phyloP scores from a whole-genome alignment of 352 stramenopile species.

The Phytophthora macrochlamydospora region DNA sequence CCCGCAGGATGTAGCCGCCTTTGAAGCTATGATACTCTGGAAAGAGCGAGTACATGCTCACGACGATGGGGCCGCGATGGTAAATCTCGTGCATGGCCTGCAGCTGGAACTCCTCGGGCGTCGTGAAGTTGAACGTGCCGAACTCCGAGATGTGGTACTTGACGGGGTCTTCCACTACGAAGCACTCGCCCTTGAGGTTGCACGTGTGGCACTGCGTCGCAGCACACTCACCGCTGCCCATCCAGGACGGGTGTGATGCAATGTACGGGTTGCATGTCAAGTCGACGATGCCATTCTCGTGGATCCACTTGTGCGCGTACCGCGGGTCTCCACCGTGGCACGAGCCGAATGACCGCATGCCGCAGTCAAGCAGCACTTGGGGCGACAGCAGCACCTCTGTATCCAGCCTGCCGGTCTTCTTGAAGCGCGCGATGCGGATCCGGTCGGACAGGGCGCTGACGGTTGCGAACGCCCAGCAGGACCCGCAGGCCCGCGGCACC shows the following conservation, averaged over 20 bases:
- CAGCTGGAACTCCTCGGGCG: constrained; percentile 62
- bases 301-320: constrained; percentile 86
- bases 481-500: constrained; percentile 74
- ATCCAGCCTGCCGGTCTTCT: constrained; percentile 59
- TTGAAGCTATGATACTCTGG: constrained; percentile 87
- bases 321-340: constrained; percentile 79
- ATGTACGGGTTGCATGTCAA: constrained; percentile 86
- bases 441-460: constrained; percentile 76
- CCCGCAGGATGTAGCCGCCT: constrained; percentile 91
- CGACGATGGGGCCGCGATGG: constrained; percentile 93
- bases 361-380: constrained; percentile 75
- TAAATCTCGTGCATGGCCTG: constrained; percentile 97
- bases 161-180: constrained; percentile 56
- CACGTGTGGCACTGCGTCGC: constrained; percentile 74
- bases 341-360: constrained; percentile 82
- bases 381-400: constrained; percentile 70
- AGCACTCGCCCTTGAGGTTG: constrained; percentile 61
- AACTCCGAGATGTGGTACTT: constrained; percentile 81
- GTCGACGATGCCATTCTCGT: constrained; percentile 84
- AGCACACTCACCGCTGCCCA: constrained; percentile 57
- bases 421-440: constrained; percentile 73
- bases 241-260: constrained; percentile 77
- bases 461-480: constrained; percentile 81
- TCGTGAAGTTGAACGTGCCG: constrained; percentile 79
- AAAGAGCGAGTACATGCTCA: constrained; percentile 89